These are phyloP conservation scores for Mallotus repandus DNA, from an alignment of 441 rosid species.

Conservation along the genomic window DNA sequence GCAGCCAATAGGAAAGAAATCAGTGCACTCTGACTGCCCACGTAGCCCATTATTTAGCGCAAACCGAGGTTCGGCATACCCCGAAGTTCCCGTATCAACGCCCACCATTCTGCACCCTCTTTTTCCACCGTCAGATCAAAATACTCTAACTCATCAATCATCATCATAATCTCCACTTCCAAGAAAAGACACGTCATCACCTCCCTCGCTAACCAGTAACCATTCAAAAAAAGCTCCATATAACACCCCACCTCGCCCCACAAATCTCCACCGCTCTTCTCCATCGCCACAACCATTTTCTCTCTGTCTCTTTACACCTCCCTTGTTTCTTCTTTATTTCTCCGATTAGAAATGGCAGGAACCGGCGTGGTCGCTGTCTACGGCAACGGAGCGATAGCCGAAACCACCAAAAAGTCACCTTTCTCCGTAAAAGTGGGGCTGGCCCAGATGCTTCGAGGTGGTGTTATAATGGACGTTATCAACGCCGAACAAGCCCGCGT, in stretches of 20 bases:
- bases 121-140: background rate
- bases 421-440: conserved; percentile 93
- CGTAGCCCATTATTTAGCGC: conserved; percentile 10
- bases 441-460: conserved; percentile 98
- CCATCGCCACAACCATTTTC: background rate
- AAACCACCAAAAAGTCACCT: conserved; percentile 78
- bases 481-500: conserved; percentile 85
- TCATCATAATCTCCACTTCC: background rate
- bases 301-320: background rate
- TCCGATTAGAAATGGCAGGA: conserved; percentile 50
- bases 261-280: conserved; percentile 4
- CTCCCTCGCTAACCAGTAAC: background rate
- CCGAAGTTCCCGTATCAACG: background rate
- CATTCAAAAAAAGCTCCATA: conserved; percentile 20
- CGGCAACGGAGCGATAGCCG: conserved; percentile 81
- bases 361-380: conserved; percentile 88
- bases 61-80: conserved; percentile 9
- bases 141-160: background rate
- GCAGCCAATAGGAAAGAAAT: too few relatives aligned
- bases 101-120: background rate
- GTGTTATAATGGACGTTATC: conserved; percentile 94
- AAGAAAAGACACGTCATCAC: background rate
- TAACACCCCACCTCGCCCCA: conserved; percentile 6
- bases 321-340: background rate
- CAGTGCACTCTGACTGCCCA: conserved; percentile 11